These are phyloP conservation scores for Byssoonygena ceratinophila DNA, from an alignment of 2,329 filamentous ascomycete species.

Conservation along the genomic window DNA sequence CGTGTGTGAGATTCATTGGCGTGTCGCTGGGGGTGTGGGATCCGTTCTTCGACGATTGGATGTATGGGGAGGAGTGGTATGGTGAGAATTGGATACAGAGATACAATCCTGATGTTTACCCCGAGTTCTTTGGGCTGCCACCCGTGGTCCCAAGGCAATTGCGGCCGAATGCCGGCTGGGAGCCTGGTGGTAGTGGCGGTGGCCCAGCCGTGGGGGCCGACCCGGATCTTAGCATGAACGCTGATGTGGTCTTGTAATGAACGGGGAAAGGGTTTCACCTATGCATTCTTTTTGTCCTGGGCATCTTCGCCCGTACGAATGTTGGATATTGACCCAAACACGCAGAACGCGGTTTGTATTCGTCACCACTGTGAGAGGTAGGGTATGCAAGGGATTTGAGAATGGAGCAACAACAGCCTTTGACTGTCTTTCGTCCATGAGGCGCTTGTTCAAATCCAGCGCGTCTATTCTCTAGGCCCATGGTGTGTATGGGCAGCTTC, in stretches of 20 bases:
- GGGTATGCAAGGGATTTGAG: neutral
- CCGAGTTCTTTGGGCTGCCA: constrained; percentile 1
- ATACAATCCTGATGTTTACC: constrained; percentile 8
- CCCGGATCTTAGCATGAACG: constrained; percentile 9
- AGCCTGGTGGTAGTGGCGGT: neutral
- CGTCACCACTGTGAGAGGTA: neutral
- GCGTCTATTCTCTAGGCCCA: too few relatives aligned
- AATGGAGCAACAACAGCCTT: neutral
- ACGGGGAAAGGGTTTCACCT: neutral
- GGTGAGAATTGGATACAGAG: constrained; percentile 11
- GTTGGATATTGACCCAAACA: neutral
- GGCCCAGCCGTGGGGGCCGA: neutral
- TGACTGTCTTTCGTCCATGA: too few relatives aligned
- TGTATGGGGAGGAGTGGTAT: constrained; percentile 10
- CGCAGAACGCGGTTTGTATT: neutral
- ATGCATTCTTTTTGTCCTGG: neutral
- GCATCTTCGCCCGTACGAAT: neutral
- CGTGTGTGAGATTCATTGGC: constrained; percentile 4
- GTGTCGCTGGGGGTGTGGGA: constrained; percentile 8
- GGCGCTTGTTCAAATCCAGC: too few relatives aligned
- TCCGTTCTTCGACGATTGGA: constrained; percentile 11
- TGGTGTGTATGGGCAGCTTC: too few relatives aligned
- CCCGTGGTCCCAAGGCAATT: neutral
- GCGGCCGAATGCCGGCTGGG: neutral
- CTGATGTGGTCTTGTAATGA: neutral